Evolutionary conservation across 163 green algal species (phyloP).

Genomic region (Prototheca wickerhamii): DNA sequence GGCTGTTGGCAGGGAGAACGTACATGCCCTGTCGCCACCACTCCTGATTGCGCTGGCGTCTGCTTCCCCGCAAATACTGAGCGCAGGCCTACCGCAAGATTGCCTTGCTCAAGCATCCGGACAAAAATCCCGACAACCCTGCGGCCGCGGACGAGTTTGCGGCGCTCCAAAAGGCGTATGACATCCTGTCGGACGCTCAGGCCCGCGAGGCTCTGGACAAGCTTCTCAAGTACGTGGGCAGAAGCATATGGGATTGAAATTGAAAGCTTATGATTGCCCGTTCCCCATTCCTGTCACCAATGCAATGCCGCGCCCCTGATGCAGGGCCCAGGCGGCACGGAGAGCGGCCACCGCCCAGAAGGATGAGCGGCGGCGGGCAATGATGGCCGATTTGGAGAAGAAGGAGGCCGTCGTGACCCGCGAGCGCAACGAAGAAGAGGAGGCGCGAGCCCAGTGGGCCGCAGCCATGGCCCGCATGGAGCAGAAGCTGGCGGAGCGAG

Average conservation of each 20-base stretch:
- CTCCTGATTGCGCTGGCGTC: no score
- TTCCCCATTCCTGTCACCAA: background rate
- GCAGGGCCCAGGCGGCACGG: conserved; percentile 38
- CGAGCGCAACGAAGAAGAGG: conserved; percentile 44
- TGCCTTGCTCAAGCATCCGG: conserved; percentile 71
- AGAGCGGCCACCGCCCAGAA: conserved; percentile 22
- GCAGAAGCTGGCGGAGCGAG: no score
- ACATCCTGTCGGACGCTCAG: conserved; percentile 68
- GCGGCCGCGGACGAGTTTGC: conserved; percentile 48
- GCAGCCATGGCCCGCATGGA: conserved; percentile 46
- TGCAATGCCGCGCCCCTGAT: background rate
- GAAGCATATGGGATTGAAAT: no score
- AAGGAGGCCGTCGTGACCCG: conserved; percentile 33
- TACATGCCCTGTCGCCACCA: background rate
- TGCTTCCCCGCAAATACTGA: background rate
- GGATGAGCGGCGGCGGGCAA: conserved; percentile 53
- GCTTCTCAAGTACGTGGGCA: conserved; percentile 40
- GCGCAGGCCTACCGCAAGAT: conserved; percentile 61
- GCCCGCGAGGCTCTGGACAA: conserved; percentile 52
- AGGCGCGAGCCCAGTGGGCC: conserved; percentile 23
- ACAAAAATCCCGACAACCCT: conserved; percentile 70
- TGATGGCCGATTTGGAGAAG: conserved; percentile 54
- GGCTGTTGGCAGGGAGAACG: background rate
- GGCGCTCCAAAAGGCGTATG: conserved; percentile 58
- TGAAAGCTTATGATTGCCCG: no score